phyloP scores from a whole-genome alignment of 768 basidiomycete species.

The Podaxis sp. region DNA sequence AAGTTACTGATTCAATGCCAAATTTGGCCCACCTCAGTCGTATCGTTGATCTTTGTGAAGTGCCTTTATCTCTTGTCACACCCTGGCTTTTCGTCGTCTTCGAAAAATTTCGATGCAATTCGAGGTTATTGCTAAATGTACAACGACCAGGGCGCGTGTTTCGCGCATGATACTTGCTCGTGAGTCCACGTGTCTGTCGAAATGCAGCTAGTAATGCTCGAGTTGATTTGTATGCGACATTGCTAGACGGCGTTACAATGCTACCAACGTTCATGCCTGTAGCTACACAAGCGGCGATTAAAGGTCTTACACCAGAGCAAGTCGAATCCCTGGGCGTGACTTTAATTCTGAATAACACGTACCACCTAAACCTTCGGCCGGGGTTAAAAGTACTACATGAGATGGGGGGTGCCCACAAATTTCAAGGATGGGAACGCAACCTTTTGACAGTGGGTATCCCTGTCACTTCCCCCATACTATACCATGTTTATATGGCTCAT shows the following conservation, averaged over 20 bases:
- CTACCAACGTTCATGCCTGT: constrained; percentile 94
- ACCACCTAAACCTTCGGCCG: constrained; percentile 84
- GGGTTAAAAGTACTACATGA: constrained; percentile 68
- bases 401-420: constrained; percentile 83
- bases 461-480: background rate
- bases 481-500: background rate
- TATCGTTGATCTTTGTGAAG: background rate
- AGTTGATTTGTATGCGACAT: background rate
- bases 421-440: constrained; percentile 86
- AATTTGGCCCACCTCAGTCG: background rate
- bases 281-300: constrained; percentile 89
- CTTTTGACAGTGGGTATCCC: constrained; percentile 63
- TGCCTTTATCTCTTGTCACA: background rate
- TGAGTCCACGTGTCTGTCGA: constrained; percentile 30
- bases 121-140: constrained; percentile 75
- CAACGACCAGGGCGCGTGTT: constrained; percentile 77
- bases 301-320: constrained; percentile 84
- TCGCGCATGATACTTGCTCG: constrained; percentile 83
- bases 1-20: constrained; percentile 1
- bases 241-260: constrained; percentile 71
- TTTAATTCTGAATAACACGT: constrained; percentile 86
- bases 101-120: constrained; percentile 60
- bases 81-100: constrained; percentile 17
- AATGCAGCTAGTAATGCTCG: background rate
- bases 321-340: constrained; percentile 78